Conservation (phyloP, 768 basidiomycete species). For the Macrolepiota albuminosa region DNA sequence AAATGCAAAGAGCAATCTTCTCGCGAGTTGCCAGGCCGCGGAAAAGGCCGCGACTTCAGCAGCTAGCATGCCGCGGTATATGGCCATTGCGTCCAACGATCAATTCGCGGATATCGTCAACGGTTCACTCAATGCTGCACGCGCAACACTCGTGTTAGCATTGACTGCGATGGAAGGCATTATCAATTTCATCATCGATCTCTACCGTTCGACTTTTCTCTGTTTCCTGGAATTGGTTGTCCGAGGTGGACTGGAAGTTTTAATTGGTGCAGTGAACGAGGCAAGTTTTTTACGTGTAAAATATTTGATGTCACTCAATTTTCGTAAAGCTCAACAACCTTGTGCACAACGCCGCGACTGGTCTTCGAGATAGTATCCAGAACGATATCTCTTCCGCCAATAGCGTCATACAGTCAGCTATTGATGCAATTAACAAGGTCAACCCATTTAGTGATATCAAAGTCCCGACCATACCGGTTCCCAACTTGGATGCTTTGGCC, state of each 20-base stretch:
- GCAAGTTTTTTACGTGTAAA: slow-evolving; percentile 37
- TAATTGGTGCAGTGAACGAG: slow-evolving; percentile 81
- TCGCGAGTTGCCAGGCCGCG: slow-evolving; percentile 82
- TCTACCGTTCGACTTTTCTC: slow-evolving; percentile 89
- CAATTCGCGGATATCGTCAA: slow-evolving; percentile 78
- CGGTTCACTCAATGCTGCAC: slow-evolving; percentile 71
- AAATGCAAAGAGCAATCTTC: slow-evolving; percentile 69
- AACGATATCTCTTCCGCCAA: slow-evolving; percentile 66
- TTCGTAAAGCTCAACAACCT: slow-evolving; percentile 61
- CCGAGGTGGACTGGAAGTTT: slow-evolving; percentile 69
- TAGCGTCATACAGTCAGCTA: slow-evolving; percentile 55
- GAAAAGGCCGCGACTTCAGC: slow-evolving; percentile 78
- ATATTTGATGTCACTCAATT: neutral
- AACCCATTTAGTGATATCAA: slow-evolving; percentile 69
- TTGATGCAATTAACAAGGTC: slow-evolving; percentile 68
- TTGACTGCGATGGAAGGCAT: slow-evolving; percentile 84
- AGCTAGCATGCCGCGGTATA: slow-evolving; percentile 82
- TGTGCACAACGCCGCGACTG: slow-evolving; percentile 52
- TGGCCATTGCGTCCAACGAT: slow-evolving; percentile 80
- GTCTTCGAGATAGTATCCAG: slow-evolving; percentile 68
- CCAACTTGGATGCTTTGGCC: slow-evolving; percentile 66
- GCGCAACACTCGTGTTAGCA: slow-evolving; percentile 64
- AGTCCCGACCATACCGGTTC: slow-evolving; percentile 69
- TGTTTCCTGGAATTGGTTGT: slow-evolving; percentile 92
- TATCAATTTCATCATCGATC: slow-evolving; percentile 88